Evolutionary conservation across 192 early-diverging fungal genomes (phyloP).

Genomic region (Backusella circina): DNA sequence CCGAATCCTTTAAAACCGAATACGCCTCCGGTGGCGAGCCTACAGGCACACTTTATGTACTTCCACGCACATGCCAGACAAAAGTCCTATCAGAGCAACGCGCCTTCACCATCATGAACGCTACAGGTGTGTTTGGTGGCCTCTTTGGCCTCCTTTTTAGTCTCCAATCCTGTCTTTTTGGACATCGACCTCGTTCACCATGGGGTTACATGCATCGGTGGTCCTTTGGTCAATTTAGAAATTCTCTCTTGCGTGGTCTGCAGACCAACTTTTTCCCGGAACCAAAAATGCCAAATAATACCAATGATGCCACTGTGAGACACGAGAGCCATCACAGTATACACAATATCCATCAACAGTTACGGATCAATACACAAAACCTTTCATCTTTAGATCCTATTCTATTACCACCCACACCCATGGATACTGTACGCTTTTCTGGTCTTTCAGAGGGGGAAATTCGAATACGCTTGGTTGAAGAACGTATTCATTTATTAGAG

Average conservation of each 20-base stretch:
- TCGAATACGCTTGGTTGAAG: slow-evolving; percentile 11
- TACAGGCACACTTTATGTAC: not conserved
- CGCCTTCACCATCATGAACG: slow-evolving; percentile 21
- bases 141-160: slow-evolving; percentile 20
- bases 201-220: slow-evolving; percentile 36
- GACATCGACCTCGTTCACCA: slow-evolving; percentile 28
- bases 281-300: not conserved
- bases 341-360: not conserved
- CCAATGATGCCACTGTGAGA: not conserved
- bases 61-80: not conserved
- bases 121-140: slow-evolving; percentile 29
- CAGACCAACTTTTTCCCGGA: slow-evolving; percentile 2
- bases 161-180: slow-evolving; percentile 29
- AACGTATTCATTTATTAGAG: slow-evolving; percentile 16
- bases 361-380: not conserved
- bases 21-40: not conserved
- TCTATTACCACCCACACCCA: not conserved
- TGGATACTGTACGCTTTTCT: not conserved
- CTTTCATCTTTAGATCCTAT: not conserved
- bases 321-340: not conserved
- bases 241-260: slow-evolving; percentile 8
- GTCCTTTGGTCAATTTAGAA: slow-evolving; percentile 27
- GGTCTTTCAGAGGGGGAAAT: not conserved
- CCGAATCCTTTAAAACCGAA: not conserved
- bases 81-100: slow-evolving; percentile 11